phyloP scores from a whole-genome alignment of 2,329 filamentous ascomycete species.

The Sclerotinia subarctica region DNA sequence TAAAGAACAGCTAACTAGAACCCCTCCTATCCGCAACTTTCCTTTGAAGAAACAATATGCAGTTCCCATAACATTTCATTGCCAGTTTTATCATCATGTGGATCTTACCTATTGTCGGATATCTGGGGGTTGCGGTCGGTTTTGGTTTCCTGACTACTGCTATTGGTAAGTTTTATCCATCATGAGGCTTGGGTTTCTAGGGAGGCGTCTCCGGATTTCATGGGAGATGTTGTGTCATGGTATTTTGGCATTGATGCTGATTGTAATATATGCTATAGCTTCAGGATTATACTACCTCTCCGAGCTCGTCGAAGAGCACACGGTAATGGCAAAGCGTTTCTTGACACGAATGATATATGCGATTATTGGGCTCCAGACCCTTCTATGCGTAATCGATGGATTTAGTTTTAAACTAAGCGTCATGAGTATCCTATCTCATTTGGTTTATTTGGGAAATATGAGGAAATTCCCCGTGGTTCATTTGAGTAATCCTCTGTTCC shows the following conservation, averaged over 20 bases:
- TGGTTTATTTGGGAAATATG: slow-evolving; percentile 87
- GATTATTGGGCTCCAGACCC: slow-evolving; percentile 69
- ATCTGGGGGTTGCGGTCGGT: slow-evolving; percentile 79
- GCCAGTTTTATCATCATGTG: slow-evolving; percentile 56
- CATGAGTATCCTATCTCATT: slow-evolving; percentile 75
- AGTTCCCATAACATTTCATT: slow-evolving; percentile 28
- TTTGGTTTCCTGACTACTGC: slow-evolving; percentile 93
- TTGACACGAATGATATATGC: slow-evolving; percentile 80
- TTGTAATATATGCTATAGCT: slow-evolving; percentile 48
- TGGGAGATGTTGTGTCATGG: not conserved
- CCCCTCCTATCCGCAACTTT: not conserved
- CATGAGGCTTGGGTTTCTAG: not conserved
- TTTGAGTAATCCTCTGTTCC: slow-evolving; percentile 80
- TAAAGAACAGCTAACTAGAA: slow-evolving; percentile 18
- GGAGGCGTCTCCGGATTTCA: not conserved
- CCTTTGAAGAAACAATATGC: slow-evolving; percentile 27
- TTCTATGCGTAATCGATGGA: slow-evolving; percentile 78
- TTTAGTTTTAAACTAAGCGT: slow-evolving; percentile 74
- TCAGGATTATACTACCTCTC: slow-evolving; percentile 99
- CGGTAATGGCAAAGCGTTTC: slow-evolving; percentile 85
- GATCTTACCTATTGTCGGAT: slow-evolving; percentile 90
- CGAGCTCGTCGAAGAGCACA: slow-evolving; percentile 96
- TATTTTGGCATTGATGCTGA: not conserved
- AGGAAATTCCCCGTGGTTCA: slow-evolving; percentile 72
- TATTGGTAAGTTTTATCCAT: slow-evolving; percentile 60